Evolutionary conservation across 1,284 basidiomycete genomes (phyloP), one percentile per base, ranked within the genome.

Genomic region (Apiotrichum porosum): DNA sequence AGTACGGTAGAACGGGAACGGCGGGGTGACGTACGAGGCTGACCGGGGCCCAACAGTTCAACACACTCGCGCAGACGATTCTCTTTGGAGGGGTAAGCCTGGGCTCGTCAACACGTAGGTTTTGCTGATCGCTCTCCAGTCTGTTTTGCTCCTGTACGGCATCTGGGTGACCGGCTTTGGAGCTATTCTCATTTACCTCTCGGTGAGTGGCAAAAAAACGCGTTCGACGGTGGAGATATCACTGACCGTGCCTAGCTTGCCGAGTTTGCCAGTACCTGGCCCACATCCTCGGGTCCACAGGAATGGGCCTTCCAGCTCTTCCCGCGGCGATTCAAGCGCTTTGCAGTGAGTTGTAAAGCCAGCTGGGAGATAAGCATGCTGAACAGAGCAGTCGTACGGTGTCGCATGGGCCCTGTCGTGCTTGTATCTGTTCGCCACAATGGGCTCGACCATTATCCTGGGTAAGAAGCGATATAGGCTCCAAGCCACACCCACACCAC

Each of bases 301-400:
- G 44, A 46, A 15, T 46, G 44, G 44, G 44, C 44, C 9, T 39
- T 46, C 37, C 44, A 46, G 32, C 44, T 46, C 5, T 46, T 46
- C 37, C 44, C 44, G 18, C 17, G 21, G 17, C 21, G 18, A 24
- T 39, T 31, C 31, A 46, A 46, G 37, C 44, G 37, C 14, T 21
- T 40, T 14, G 35, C 21, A 1, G 31, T 32, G n/a, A 14, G 31
- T 32, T 8, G 6, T 32, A 14, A n/a, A 14, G 13, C 13, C 6
- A 14, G 31, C 6, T n/a, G n/a, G n/a, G n/a, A n/a, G n/a, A n/a
- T n/a, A n/a, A n/a, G n/a, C n/a, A n/a, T 14, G 31, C 31, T 32
- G 31, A 32, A 12, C n/a, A n/a, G 40, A 30, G 15, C 26, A 23
- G 15, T 46, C 44, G 24, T 46, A 46, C 37, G 31, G 22, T 21